Percentiles rank a stretch among this genome's conserved stretches.
Evolutionary conservation across 257 asterid genomes (phyloP).

Genomic region (Haberlea rhodopensis): DNA sequence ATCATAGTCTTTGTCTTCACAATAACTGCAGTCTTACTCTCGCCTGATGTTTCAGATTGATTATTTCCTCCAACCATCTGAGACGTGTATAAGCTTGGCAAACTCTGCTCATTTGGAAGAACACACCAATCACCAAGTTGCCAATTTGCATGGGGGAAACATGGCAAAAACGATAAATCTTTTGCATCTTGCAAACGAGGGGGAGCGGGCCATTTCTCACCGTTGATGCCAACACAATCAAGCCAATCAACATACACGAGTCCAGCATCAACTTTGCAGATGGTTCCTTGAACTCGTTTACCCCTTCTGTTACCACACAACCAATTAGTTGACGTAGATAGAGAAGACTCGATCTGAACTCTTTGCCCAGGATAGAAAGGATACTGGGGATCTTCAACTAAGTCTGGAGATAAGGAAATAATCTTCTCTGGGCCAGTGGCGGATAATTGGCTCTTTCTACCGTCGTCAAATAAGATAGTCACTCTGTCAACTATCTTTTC

Average conservation of each 20-base stretch:
- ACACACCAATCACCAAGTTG: conserved; percentile 95
- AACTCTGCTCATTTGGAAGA: conserved; percentile 33
- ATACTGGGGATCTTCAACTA: conserved; percentile 69
- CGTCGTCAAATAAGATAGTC: conserved; percentile 65
- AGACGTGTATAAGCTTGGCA: conserved; percentile 27
- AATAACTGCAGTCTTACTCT: conserved; percentile 48
- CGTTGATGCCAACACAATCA: conserved; percentile 42
- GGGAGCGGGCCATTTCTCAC: conserved; percentile 46
- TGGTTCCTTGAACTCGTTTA: conserved; percentile 52
- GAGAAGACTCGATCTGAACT: conserved; percentile 54
- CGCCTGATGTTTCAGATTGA: conserved; percentile 21
- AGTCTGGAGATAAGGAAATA: conserved; percentile 53
- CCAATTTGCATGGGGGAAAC: conserved; percentile 63
- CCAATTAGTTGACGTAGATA: conserved; percentile 55
- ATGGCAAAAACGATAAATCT: conserved; percentile 54
- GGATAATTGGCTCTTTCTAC: conserved; percentile 46
- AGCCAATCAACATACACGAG: conserved; percentile 72
- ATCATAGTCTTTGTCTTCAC: conserved; percentile 64
- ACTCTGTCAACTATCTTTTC: conserved; percentile 60
- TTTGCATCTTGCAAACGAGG: conserved; percentile 46
- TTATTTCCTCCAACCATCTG: conserved; percentile 27
- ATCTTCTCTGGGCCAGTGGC: conserved; percentile 54
- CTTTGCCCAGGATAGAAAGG: conserved; percentile 86
- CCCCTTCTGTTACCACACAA: conserved; percentile 53
- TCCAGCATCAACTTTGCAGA: conserved; percentile 69